Base-by-base conservation (phyloP, 345 rosid genomes). In the Garcia nutans region DNA sequence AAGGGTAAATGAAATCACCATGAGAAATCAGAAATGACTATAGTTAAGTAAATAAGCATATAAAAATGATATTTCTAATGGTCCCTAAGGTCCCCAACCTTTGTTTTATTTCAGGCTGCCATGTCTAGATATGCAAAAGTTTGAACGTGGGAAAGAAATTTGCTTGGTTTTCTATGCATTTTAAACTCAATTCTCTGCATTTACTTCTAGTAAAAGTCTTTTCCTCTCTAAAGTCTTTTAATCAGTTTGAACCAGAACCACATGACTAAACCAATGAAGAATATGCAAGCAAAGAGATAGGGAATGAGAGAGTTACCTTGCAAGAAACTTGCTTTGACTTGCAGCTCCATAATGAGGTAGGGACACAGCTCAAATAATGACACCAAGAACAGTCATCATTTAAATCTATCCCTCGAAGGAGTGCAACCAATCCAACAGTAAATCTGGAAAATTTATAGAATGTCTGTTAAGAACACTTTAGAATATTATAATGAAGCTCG, bases 261-360 rank as follows among this genome's bases (percentile, higher is more conserved):
- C 58, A 44, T 47, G 17, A 16, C 47, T 47, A 41, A 10, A 54
- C 44, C 26, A 9, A 16, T 19, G 10, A 58, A 55, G 26, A 49
- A 60, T 61, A 11, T 41, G 22, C 52, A 23, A 44, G 71, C 49
- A 70, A 44, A 37, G 67, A n/a, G 20, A 56, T 12, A 22, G 68
- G 19, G 28, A 11, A 8, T 50, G 42, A 63, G n/a, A n/a, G 41
- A 23, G 64, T 85, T 86, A 95, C 97, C 94, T 87, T 75, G 67
- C 99, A 95, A 74, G 70, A 82, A 15, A 80, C 87, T 71, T 76
- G 75, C 11, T 64, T 78, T 23, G 84, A 71, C 65, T 84, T 89
- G 90, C 74, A 71, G 56, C 73, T 80, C 76, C 61, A 80, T 37
- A 76, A 57, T 41, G 68, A 63, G n/a, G 78, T 60, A 24, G 75